Base-by-base conservation (phyloP, 2,329 filamentous ascomycete genomes). In the Zasmidium citrigriseum region DNA sequence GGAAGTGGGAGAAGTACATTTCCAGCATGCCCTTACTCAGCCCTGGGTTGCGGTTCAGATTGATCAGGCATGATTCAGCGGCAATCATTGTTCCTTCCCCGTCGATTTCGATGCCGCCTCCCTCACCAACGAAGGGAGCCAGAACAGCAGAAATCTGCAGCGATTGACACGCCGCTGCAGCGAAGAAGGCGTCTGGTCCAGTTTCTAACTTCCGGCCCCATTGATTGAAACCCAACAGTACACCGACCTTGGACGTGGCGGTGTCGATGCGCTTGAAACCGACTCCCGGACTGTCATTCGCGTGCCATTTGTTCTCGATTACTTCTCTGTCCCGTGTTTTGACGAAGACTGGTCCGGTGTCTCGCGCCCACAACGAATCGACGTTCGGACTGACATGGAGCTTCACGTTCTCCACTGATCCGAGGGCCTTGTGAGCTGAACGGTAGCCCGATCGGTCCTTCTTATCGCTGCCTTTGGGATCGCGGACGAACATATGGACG, bases 61-160 rank as follows among this genome's bases (percentile, higher is more conserved):
- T 64, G 27, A 64, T 41, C 20, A 64, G 58, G 10, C 54, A 55
- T 47, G 60, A 62, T 22, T 64, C 59, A 18, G 62, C 62, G 2
- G 60, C 62, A 25, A 64, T 52, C 54, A 64, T 52, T 2, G 62
- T 64, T 18, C 62, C 59, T 22, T 62, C 57, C 38, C 60, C 60
- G n/a, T 64, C 62, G 45, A 59, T 48, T 49, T 63, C 58, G 11
- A 62, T 27, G 0, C 49, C 62, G 22, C 62, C 62, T n/a, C 59
- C 62, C 50, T 62, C 62, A 21, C 46, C 51, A 12, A 55, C 45
- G 41, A 63, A 56, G 20, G 58, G 55, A 9, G 62, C 58, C 21
- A 54, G 44, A 18, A 58, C 27, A 12, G 34, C 44, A 3, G 54
- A 29, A 18, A 51, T 55, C 27, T 55, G 24, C 4, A 58, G 22